Evolutionary conservation across 306 rosid genomes (phyloP), one percentile per base, ranked within the genome.

Genomic region (Macrotyloma uniflorum): DNA sequence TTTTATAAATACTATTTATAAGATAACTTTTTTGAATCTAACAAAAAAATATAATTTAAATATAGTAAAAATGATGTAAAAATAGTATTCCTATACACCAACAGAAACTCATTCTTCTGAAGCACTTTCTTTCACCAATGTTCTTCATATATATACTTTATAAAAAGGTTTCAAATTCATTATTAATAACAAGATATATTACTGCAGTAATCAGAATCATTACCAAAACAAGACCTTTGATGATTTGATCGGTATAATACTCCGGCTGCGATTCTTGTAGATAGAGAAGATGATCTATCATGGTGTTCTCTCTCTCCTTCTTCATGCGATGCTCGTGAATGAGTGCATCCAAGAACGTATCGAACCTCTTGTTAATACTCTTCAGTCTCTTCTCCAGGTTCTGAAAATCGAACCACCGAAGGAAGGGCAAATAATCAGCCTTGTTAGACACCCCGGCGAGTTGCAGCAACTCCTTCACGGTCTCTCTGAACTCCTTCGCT

Each of bases 211-310:
- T 26, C 1, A 26, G 28, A 26, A 26, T 26, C 28, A 26, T 2
- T 5, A 88, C 90, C 87, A 77, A n/a, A 36, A 62, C 71, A 64
- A 80, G 79, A 6, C 91, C 91, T 38, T 89, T 89, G 83, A 87
- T 89, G 10, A 85, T 79, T 70, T 83, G 68, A 36, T 89, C 91
- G 6, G 84, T 66, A 1, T 81, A 81, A 12, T 81, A 67, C 4
- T 74, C 71, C 16, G 84, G 66, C 11, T 87, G 78, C 1, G 85
- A 63, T 1, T 87, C 49, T 23, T 85, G 89, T 6, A 81, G 15
- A 6, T 61, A 79, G 0, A 89, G 76, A 8, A 89, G 84, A 71
- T 87, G 89, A 6, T 82, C 81, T 0, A 89, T 77, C 90, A 87
- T 80, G 4, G 88, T 84, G 11, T 75, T 80, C 5, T 45, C 19